Base-by-base conservation (phyloP, 345 rosid species). In the Crucihimalaya himalaica region DNA sequence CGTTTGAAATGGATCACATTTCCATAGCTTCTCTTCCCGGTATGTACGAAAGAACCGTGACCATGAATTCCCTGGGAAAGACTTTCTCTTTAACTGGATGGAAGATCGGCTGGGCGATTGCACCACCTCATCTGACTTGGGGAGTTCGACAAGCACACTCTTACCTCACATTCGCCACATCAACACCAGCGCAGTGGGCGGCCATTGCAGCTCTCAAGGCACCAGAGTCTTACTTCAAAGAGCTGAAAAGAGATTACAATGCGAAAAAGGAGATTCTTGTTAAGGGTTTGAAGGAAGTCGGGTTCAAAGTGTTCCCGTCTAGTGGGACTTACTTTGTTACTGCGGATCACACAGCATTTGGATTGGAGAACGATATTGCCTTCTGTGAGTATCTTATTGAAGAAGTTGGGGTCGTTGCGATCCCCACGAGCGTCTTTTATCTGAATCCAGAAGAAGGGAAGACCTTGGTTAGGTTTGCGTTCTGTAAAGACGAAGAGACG, bases 91-190 rank as follows among this genome's bases (percentile, higher is more conserved):
- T 95, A 72, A 95, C 96, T 0, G 98, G 99, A 8, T 95, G 99
- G 99, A 92, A 88, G 82, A 88, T 92, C n/a, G 99, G 99, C 25
- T 95, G 99, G 99, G 96, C 96, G 2, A 87, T 92, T 3, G 97
- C 97, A 2, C 92, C 96, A 4, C 87, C 93, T n/a, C 91, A 92
- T 78, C 42, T 92, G 66, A 86, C 91, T 19, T 90, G 98, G 96
- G 99, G 99, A 72, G 84, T 92, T 45, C 82, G 96, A 35, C 90
- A 86, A 81, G 99, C 97, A 1, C 99, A 90, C 40, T 80, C 99
- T 48, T 92, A 55, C 83, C 97, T 95, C 55, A 95, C 98, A 6
- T 95, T 95, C 35, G 87, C 98, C 0, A 92, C 97, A 23, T 86
- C 92, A 34, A 93, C 93, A 23, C 98, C 93, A 0, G 87, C 88